Base-by-base conservation (phyloP, 352 stramenopile genomes). In the Phytopythium boreale region DNA sequence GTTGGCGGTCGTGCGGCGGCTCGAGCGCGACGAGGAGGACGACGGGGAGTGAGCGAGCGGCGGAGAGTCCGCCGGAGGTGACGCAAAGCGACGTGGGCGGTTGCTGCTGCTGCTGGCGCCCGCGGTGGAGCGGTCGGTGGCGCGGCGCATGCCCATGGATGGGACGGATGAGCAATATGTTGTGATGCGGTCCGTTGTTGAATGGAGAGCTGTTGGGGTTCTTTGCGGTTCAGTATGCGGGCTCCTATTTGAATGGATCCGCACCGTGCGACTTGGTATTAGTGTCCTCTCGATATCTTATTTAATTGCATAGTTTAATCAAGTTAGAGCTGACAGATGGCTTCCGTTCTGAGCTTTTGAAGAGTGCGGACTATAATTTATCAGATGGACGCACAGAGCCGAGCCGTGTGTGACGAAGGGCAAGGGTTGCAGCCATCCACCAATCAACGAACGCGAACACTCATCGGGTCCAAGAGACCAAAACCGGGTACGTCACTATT, bases 1-100 rank as follows among this genome's bases (percentile, higher is more conserved):
- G 56, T 62, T n/a, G 24, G 39, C 56, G 10, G 56, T 62, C 22
- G 56, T 62, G 36, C 56, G 41, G 26, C 39, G 39, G 43, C 39
- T 53, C 22, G 56, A 62, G 56, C 56, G 56, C 24, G 56, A 41
- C 4, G 56, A 62, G 24, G 39, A 41, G 2, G 56, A 62, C 12
- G 39, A 20, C 3, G 56, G 4, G 4, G 56, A 53, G 17, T 39
- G 12, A 22, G 26, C 34, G 22, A 12, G 4, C 9, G 20, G 4
- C 6, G 29, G 39, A 17, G 26, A 47, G 14, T 15, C 34, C 14
- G 15, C 10, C 14, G n/a, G 4, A 12, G 26, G 55, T 36, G 55
- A 31, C n/a, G 36, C 37, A 20, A 34, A 20, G 37, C 31, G 51
- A 59, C 31, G 31, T 31, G n/a, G 52, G 52, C 1, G 11, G 22